phyloP scores from a whole-genome alignment of 2,329 filamentous ascomycete genomes.

The Dendryphion nanum region DNA sequence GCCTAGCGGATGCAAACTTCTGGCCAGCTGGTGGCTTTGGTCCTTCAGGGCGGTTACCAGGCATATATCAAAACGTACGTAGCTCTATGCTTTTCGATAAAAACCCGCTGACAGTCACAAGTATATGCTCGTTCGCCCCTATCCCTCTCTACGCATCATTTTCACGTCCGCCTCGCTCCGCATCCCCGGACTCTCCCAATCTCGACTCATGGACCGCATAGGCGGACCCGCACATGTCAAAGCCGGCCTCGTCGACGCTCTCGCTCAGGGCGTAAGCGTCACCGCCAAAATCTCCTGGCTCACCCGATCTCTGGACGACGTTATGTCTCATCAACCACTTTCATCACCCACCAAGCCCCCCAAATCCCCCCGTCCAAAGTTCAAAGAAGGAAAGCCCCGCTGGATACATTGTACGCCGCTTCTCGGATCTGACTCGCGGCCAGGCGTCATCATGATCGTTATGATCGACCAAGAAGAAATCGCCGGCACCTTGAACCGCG shows the following conservation, averaged over 20 bases:
- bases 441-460: conserved; percentile 75
- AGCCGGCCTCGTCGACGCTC: conserved; percentile 54
- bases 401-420: conserved; percentile 77
- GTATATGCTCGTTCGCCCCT: conserved; percentile 48
- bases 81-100: background rate
- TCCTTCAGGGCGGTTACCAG: conserved; percentile 41
- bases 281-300: conserved; percentile 71
- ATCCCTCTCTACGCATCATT: conserved; percentile 46
- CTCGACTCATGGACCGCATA: conserved; percentile 44
- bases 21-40: conserved; percentile 37
- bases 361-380: background rate
- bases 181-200: conserved; percentile 46
- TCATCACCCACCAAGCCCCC: background rate
- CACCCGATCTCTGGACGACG: conserved; percentile 8
- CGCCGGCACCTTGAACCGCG: conserved; percentile 14
- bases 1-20: conserved; percentile 18
- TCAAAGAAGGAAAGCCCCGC: conserved; percentile 55
- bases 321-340: background rate
- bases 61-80: conserved; percentile 57
- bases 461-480: conserved; percentile 62
- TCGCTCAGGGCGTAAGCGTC: conserved; percentile 66
- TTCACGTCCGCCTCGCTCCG: conserved; percentile 48
- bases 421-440: conserved; percentile 60
- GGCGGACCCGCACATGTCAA: conserved; percentile 51
- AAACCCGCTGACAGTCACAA: conserved; percentile 18